These are phyloP conservation scores for Mortierella sp. DNA, from an alignment of 371 early-diverging fungal genomes.

Conservation along the genomic window DNA sequence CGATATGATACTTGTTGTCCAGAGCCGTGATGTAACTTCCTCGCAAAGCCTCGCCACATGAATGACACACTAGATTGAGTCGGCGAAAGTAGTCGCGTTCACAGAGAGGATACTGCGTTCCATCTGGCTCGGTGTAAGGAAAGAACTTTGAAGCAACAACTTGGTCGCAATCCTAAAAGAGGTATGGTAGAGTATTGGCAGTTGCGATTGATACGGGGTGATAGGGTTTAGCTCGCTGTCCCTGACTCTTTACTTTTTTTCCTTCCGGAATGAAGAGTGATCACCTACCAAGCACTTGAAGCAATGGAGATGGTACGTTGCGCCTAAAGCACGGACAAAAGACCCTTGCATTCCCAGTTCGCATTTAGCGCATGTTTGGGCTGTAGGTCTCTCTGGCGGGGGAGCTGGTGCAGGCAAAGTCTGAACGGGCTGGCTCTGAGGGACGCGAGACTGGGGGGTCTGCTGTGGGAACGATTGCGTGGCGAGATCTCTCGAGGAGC, in stretches of 20 bases:
- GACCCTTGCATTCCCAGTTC: conserved; percentile 71
- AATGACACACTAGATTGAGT: conserved; percentile 88
- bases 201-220: too few species aligned
- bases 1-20: conserved; percentile 92
- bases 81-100: conserved; percentile 91
- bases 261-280: not conserved
- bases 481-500: conserved; percentile 34
- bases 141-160: conserved; percentile 92
- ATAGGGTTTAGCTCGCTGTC: conserved; percentile 15
- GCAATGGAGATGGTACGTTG: conserved; percentile 92
- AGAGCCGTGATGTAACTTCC: conserved; percentile 94
- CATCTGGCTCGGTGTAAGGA: conserved; percentile 72
- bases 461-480: conserved; percentile 38
- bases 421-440: conserved; percentile 33
- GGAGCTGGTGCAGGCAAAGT: conserved; percentile 30
- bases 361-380: conserved; percentile 62
- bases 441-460: conserved; percentile 32
- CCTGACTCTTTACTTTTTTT: conserved; percentile 3
- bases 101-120: conserved; percentile 75
- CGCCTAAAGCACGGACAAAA: conserved; percentile 90
- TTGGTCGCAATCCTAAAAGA: conserved; percentile 82
- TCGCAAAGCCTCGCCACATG: conserved; percentile 89
- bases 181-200: conserved; percentile 2
- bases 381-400: conserved; percentile 26
- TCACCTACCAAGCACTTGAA: conserved; percentile 89